Conservation (phyloP, 2,329 filamentous ascomycete genomes). For the Botrytis medusae region DNA sequence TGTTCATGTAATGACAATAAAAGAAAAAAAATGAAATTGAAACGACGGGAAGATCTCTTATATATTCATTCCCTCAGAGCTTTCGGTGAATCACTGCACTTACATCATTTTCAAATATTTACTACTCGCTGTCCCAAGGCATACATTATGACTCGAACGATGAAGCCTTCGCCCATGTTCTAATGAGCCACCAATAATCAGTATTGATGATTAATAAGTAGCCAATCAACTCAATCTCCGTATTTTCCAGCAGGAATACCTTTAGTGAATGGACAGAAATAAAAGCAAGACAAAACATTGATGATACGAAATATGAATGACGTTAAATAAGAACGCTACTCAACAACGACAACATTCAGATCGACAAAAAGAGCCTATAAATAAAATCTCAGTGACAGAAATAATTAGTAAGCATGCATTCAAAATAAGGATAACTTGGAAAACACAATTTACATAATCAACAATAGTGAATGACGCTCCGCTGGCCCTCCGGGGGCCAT, state of each 20-base stretch:
- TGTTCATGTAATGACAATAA: neutral
- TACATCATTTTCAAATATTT: neutral
- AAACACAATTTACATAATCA: neutral
- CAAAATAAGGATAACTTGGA: neutral
- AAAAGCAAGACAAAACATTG: too few species aligned
- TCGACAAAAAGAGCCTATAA: neutral
- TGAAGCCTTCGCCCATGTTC: too few species aligned
- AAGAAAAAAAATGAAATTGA: neutral
- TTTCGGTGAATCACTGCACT: neutral
- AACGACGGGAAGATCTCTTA: neutral
- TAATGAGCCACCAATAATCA: too few species aligned
- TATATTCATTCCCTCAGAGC: neutral
- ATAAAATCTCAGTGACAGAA: neutral
- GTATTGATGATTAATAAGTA: too few species aligned
- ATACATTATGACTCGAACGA: too few species aligned
- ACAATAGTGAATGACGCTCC: neutral
- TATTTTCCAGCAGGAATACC: too few species aligned
- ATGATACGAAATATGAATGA: too few species aligned
- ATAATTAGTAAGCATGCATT: neutral
- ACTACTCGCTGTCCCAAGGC: neutral
- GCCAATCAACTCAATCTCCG: too few species aligned
- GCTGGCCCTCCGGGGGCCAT: slow-evolving; percentile 8
- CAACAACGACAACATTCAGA: neutral
- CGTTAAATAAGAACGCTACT: neutral
- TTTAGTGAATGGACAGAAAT: too few species aligned